phyloP scores from a whole-genome alignment of 768 basidiomycete species.

The Amanita polypyramis region DNA sequence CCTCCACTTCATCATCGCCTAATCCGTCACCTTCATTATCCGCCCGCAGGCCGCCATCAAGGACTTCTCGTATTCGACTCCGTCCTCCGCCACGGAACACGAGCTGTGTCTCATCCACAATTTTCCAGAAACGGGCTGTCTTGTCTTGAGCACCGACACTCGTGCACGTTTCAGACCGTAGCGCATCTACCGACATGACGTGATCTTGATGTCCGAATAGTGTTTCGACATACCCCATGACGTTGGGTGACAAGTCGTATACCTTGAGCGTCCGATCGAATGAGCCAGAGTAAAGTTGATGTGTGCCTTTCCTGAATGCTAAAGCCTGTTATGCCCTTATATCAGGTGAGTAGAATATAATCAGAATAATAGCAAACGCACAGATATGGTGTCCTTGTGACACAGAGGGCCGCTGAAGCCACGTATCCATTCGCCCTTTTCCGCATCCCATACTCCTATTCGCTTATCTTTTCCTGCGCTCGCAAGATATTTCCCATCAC shows the following conservation, averaged over 20 bases:
- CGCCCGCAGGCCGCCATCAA: conserved; percentile 68
- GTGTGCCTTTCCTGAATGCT: conserved; percentile 68
- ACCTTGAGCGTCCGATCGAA: conserved; percentile 87
- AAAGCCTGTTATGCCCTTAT: conserved; percentile 33
- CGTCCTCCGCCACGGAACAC: conserved; percentile 94
- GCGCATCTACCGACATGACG: conserved; percentile 65
- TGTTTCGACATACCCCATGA: conserved; percentile 92
- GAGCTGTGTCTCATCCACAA: conserved; percentile 88
- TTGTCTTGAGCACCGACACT: conserved; percentile 88
- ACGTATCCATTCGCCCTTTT: conserved; percentile 66
- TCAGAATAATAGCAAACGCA: conserved; percentile 12
- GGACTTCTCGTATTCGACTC: conserved; percentile 66
- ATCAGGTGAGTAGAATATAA: conserved; percentile 5
- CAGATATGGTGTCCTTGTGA: conserved; percentile 33
- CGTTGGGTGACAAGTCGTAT: conserved; percentile 58
- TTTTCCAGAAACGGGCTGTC: conserved; percentile 92
- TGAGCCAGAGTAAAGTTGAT: conserved; percentile 67
- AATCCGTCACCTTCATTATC: conserved; percentile 43
- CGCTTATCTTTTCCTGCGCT: conserved; percentile 81
- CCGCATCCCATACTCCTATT: conserved; percentile 80
- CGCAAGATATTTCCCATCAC: conserved; percentile 76
- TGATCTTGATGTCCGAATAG: conserved; percentile 95
- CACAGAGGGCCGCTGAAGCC: conserved; percentile 75
- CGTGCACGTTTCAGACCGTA: conserved; percentile 76
- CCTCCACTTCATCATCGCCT: conserved; percentile 18